phyloP scores from a whole-genome alignment of 306 rosid genomes.

The Citrullus mucosospermus region DNA sequence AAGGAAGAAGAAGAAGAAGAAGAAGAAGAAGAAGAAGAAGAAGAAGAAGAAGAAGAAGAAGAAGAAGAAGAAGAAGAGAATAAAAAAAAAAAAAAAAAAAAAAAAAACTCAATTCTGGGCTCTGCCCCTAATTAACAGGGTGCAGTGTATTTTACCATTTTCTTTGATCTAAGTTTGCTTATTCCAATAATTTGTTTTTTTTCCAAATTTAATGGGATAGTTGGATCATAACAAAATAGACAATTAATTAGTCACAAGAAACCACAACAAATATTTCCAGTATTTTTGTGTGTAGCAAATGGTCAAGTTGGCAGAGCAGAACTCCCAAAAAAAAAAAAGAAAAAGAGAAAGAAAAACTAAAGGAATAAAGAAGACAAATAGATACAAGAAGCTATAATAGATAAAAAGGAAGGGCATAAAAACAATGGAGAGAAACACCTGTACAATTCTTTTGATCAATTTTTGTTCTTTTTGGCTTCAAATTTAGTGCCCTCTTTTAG shows the following conservation, averaged over 20 bases:
- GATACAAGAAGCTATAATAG: conserved; percentile 11
- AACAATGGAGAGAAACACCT: conserved; percentile 9
- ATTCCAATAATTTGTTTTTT: not conserved
- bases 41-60: too few relatives aligned
- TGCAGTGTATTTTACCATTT: not conserved
- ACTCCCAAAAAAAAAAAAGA: not conserved
- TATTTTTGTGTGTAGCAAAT: conserved; percentile 14
- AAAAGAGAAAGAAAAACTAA: not conserved
- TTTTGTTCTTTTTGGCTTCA: conserved; percentile 66
- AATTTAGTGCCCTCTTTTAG: conserved; percentile 75
- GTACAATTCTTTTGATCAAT: conserved; percentile 29
- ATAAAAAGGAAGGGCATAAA: not conserved
- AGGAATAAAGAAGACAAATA: not conserved
- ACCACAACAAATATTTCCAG: conserved; percentile 5
- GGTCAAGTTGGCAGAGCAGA: conserved; percentile 8
- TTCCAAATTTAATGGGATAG: not conserved
- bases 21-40: too few relatives aligned
- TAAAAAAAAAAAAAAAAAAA: too few relatives aligned
- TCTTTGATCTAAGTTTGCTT: not conserved
- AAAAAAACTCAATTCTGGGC: too few relatives aligned
- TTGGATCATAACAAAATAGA: not conserved
- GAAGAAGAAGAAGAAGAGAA: too few relatives aligned
- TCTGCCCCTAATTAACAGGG: not conserved
- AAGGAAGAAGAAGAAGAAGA: too few relatives aligned
- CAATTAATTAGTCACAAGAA: not conserved